Base-by-base conservation (phyloP, 2,329 filamentous ascomycete genomes). In the Furcasterigmium furcatum region DNA sequence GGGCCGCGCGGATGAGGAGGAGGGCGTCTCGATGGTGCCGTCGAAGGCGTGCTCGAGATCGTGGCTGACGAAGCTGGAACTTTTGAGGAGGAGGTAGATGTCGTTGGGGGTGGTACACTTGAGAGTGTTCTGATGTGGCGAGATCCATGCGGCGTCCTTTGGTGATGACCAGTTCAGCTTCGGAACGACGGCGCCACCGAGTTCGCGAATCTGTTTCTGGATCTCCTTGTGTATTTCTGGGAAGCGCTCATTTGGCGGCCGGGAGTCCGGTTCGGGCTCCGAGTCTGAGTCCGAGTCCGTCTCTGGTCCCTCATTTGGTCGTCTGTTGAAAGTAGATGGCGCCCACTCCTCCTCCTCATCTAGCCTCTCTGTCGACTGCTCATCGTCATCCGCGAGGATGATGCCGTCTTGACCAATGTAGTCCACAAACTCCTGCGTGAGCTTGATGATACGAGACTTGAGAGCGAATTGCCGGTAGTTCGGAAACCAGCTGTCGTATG, bases 121-220 rank as follows among this genome's bases (percentile, higher is more conserved):
- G 70, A 96, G 87, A 39, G 88, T 95, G 66, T 99, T 99, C 57
- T 84, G 67, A 76, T 92, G 63, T 68, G 67, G 84, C 67, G 79
- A 82, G 65, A 99, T 96, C 87, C 91, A 96, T 19, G 88, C 89
- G 9, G 94, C 94, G 62, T 99, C 94, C 65, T 96, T 96, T 4
- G 94, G 94, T 4, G 91, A 85, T 6, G 91, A 96, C 94, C 94
- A 99, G 71, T 97, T 97, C 39, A 99, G 73, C 67, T 99, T 99
- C 1, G 94, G 94, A 2, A 87, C 85, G 9, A 96, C 91, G 49
- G 85, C 82, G 48, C 92, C 92, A 14, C 89, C 91, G 1, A 97
- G 78, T 56, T 91, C 87, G 12, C 74, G 67, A 51, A 99, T 96
- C 35, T 80, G 87, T 20, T 80, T 73, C 62, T 85, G 86, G 63